Evolutionary conservation across 208 protist genomes (phyloP), one percentile per base, ranked within the genome.

Genomic region (Acanthamoeba culbertsoni): DNA sequence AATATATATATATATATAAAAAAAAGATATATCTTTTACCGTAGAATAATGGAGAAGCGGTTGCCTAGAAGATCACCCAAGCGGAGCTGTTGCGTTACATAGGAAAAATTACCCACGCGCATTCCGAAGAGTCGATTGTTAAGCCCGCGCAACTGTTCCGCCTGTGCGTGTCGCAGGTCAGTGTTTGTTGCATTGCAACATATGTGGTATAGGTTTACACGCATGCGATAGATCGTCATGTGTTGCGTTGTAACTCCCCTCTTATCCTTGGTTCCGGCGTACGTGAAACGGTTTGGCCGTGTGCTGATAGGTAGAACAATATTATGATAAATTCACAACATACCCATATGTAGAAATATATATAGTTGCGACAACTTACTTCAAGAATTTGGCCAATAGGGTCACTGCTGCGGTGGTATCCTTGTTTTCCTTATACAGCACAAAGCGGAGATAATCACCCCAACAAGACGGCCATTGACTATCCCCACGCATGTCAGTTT

Each of bases 371-470:
- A 16, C 18, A 2, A 51, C 63, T 26, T 45, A 92, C 86, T 77
- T 77, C 42, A 43, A 40, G 45, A 92, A 77, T 59, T 92, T 92
- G 53, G 59, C 86, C 28, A 92, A 35, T 6, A 92, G 62, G 6
- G n/a, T 33, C 6, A 92, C 53, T 1, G 86, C 86, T 26, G 43
- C 42, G 26, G 86, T 92, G 31, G 86, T 92, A 43, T 92, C 86
- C 63, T 92, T 92, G 86, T 92, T 92, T 45, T 92, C 86, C 63
- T 92, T 92, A 45, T 92, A 92, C 28, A 92, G 86, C 86, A 92
- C 86, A 45, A 92, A 92, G 26, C 40, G 53, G 3, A 92, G 57
- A 42, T 59, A 75, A 59, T 68, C 43, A 14, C 59, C 86, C 26
- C 53, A 59, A 28, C 42, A 35, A 12, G 86, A 20, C 28, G 86